Evolutionary conservation across 345 rosid species (phyloP), one percentile per base, ranked within the genome.

Genomic region (Clausena lansium): DNA sequence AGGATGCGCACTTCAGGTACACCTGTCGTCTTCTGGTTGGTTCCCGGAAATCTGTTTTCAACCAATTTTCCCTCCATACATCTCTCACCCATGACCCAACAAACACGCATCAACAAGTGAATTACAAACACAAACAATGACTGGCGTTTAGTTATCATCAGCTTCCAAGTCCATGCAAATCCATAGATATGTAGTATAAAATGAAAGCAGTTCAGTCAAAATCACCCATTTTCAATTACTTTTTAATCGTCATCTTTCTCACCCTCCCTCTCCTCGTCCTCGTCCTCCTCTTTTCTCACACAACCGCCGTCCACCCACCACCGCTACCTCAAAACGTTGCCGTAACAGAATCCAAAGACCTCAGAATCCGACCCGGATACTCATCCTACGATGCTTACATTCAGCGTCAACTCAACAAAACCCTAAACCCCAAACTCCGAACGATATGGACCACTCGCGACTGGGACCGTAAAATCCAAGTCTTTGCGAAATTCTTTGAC

Each of bases 371-470:
- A 47, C 89, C 86, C 6, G 91, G 93, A 0, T 95, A 88, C 91
- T 1, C 85, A 77, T 83, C 99, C 73, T 95, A 95, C 92, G 93
- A 89, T 5, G 65, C 93, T 33, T 93, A 95, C 97, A 86, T 93
- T 63, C 86, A 95, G n/a, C 97, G 88, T 71, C 99, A 95, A 83
- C 97, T 95, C 77, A 93, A 91, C 88, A 94, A 95, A 78, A 95
- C 98, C 77, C 93, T 86, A 1, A 92, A 95, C 82, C 98, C 98
- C 0, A 93, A 88, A 81, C 92, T 95, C 19, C 79, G 97, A 4
- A 50, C 85, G 36, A 83, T 88, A 20, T 94, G 99, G 99, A 88
- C 85, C 8, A 93, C 97, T 24, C 93, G 98, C 7, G 99, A 95
- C 36, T 95, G 98, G 99, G 96, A 87, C 50, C 89, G 97, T 0